Conservation (phyloP, 2,329 filamentous ascomycete species). For the Colletotrichum sansevieriae region DNA sequence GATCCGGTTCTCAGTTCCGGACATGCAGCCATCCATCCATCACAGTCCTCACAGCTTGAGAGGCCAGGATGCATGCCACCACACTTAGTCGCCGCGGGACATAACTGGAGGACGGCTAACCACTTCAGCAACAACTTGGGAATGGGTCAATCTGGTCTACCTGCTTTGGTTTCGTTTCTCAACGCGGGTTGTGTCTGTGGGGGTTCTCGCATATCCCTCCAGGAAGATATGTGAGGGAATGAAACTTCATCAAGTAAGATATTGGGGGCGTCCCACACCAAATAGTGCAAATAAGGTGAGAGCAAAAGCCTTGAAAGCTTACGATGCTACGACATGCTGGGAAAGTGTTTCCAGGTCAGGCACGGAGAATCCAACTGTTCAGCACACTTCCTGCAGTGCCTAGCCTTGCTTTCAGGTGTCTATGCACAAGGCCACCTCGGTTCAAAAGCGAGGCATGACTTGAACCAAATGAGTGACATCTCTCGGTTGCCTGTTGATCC, state of each 20-base stretch:
- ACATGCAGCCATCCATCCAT: conserved; percentile 27
- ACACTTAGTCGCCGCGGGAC: conserved; percentile 20
- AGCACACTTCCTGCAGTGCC: background rate
- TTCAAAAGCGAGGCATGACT: too few species aligned
- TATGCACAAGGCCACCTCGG: too few species aligned
- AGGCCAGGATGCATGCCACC: conserved; percentile 35
- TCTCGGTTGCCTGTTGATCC: too few species aligned
- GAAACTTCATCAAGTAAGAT: background rate
- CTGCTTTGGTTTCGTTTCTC: background rate
- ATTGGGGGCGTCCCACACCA: too few species aligned
- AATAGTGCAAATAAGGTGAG: too few species aligned
- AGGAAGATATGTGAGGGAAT: background rate
- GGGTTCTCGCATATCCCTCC: conserved; percentile 7
- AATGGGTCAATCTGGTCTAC: background rate
- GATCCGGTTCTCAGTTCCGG: conserved; percentile 28
- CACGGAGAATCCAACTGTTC: background rate
- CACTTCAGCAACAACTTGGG: conserved; percentile 8
- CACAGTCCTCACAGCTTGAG: background rate
- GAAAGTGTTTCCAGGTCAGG: background rate
- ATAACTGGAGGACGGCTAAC: conserved; percentile 14
- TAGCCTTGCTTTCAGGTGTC: background rate
- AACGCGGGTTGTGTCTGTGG: conserved; percentile 4
- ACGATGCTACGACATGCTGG: conserved; percentile 13
- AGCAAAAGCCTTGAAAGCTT: background rate
- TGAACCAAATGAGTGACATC: too few species aligned